phyloP scores from a whole-genome alignment of 306 rosid species.

The Pyrus pyrifolia region DNA sequence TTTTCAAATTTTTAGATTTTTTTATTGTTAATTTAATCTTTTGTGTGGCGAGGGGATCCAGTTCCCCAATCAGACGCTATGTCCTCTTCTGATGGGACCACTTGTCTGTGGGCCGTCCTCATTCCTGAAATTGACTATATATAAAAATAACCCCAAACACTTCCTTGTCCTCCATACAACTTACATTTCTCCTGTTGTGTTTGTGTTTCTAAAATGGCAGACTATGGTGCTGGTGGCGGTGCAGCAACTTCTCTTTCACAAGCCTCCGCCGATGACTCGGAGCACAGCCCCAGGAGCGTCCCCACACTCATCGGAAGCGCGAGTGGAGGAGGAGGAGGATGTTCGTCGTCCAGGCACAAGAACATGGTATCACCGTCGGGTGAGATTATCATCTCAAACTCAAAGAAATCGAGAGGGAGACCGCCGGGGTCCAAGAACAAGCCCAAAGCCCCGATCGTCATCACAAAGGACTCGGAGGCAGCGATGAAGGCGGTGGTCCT shows the following conservation, averaged over 20 bases:
- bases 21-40: too few relatives aligned
- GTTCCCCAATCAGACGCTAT: too few relatives aligned
- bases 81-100: background rate
- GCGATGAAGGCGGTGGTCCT: constrained; percentile 26
- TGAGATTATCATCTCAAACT: background rate
- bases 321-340: background rate
- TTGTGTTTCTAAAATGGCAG: constrained; percentile 21
- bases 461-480: constrained; percentile 16
- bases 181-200: background rate
- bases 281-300: constrained; percentile 20
- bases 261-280: constrained; percentile 19
- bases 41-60: too few relatives aligned
- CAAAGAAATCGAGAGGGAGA: constrained; percentile 47
- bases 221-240: background rate
- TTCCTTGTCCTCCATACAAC: background rate
- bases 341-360: constrained; percentile 11
- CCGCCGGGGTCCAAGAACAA: constrained; percentile 68
- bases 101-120: background rate
- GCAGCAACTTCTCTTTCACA: constrained; percentile 18
- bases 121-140: background rate
- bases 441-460: constrained; percentile 41
- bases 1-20: too few relatives aligned
- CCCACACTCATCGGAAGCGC: constrained; percentile 4
- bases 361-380: background rate
- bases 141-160: background rate